These are phyloP conservation scores for Schoenoplectus triqueter DNA, from an alignment of 202 grass and related monocot genomes.

Conservation along the genomic window DNA sequence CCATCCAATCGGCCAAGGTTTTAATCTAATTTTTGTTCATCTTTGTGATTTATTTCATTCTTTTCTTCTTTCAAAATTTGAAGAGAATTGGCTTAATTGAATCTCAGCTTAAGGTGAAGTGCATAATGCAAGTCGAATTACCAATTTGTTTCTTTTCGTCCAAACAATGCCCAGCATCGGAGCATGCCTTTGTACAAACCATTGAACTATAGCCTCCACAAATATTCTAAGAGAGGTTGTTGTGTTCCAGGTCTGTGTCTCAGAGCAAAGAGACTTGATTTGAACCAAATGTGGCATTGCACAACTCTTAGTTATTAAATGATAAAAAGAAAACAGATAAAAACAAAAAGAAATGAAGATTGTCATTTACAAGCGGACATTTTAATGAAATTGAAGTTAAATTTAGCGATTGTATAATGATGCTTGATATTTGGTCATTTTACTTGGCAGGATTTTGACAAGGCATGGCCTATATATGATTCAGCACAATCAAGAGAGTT, in stretches of 20 bases:
- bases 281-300: neutral
- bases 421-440: constrained; percentile 1
- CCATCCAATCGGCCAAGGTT: constrained; percentile 85
- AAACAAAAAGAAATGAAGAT: neutral
- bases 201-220: neutral
- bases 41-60: neutral
- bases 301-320: neutral
- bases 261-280: neutral
- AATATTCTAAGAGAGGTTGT: no score
- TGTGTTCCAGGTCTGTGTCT: neutral
- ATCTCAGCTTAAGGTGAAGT: constrained; percentile 12
- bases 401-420: neutral
- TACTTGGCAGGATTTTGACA: constrained; percentile 84
- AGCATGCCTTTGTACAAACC: neutral
- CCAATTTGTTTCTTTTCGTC: neutral
- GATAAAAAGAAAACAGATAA: neutral
- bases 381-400: neutral
- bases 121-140: constrained; percentile 6
- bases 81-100: constrained; percentile 19
- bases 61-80: constrained; percentile 8
- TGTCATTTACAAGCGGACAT: neutral
- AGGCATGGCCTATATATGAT: constrained; percentile 97
- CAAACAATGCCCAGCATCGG: neutral
- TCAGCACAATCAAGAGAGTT: constrained; percentile 96
- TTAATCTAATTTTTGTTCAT: constrained; percentile 4